A percentile compares a stretch with the other conserved stretches of the same genome.
Evolutionary conservation across 192 early-diverging fungal species (phyloP).

Genomic region (Kappamyces sp.): DNA sequence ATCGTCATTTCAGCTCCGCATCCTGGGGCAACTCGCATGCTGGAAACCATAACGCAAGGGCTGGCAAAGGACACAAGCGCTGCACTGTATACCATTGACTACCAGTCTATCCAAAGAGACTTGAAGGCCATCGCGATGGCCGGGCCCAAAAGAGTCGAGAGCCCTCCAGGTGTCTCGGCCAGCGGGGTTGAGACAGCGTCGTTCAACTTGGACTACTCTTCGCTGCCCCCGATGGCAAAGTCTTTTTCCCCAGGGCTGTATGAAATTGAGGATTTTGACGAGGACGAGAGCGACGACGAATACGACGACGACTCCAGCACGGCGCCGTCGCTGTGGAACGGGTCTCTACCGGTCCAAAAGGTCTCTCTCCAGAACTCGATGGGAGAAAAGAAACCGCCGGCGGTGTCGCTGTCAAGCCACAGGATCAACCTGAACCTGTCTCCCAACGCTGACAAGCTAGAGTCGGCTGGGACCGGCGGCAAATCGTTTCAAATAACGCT

Average conservation of each 20-base stretch:
- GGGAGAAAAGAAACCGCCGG: background rate
- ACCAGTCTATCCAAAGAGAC: background rate
- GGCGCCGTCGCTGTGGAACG: background rate
- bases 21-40: slow-evolving; percentile 7
- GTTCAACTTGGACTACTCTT: too few species aligned
- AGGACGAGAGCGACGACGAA: too few species aligned
- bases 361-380: background rate
- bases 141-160: too few species aligned
- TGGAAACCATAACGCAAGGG: slow-evolving; percentile 1
- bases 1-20: slow-evolving; percentile 9
- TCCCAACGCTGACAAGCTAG: background rate
- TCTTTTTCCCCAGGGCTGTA: background rate
- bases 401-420: background rate
- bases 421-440: background rate
- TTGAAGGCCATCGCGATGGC: too few species aligned
- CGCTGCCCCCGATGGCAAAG: too few species aligned
- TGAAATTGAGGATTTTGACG: background rate
- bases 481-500: too few species aligned
- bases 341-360: background rate
- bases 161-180: too few species aligned
- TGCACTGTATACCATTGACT: background rate
- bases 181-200: too few species aligned
- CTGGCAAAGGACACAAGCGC: slow-evolving; percentile 11
- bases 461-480: background rate
- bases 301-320: background rate